phyloP scores from a whole-genome alignment of 306 rosid genomes.

The Pyrus betulifolia region DNA sequence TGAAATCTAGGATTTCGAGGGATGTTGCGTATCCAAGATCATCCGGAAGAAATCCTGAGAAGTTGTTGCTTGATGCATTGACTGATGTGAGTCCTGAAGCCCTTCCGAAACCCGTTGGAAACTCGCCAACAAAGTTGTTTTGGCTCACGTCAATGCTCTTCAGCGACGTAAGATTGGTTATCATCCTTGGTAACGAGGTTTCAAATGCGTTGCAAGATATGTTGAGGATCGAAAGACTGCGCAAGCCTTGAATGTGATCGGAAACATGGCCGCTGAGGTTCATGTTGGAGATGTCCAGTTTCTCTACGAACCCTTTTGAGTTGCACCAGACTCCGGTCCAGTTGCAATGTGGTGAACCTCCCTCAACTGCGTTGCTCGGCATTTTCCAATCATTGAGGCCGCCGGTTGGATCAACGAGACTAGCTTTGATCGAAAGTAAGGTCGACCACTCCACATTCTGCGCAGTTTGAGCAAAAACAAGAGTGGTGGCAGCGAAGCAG shows the following conservation, averaged over 20 bases:
- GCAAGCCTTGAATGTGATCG: slow-evolving; percentile 44
- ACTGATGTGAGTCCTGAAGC: slow-evolving; percentile 46
- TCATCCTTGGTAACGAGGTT: slow-evolving; percentile 48
- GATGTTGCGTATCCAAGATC: slow-evolving; percentile 74
- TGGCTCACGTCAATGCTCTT: slow-evolving; percentile 71
- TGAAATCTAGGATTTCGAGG: slow-evolving; percentile 63
- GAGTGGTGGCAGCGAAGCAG: slow-evolving; percentile 45
- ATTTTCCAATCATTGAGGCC: slow-evolving; percentile 51
- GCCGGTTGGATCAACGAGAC: slow-evolving; percentile 46
- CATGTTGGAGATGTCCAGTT: slow-evolving; percentile 75
- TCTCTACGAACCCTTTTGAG: slow-evolving; percentile 46
- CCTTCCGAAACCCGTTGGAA: slow-evolving; percentile 63
- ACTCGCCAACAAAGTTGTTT: slow-evolving; percentile 63
- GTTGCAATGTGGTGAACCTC: slow-evolving; percentile 40
- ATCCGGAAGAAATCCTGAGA: slow-evolving; percentile 59
- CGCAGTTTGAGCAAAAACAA: slow-evolving; percentile 31
- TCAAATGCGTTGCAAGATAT: slow-evolving; percentile 53
- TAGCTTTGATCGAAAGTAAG: slow-evolving; percentile 49
- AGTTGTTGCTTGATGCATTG: slow-evolving; percentile 75
- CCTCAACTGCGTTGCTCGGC: slow-evolving; percentile 23
- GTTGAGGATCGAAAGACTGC: slow-evolving; percentile 43
- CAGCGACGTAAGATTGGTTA: slow-evolving; percentile 49
- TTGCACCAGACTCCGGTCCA: slow-evolving; percentile 78
- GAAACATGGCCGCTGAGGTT: slow-evolving; percentile 65
- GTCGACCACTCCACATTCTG: slow-evolving; percentile 42